Evolutionary conservation across 192 early-diverging fungal species (phyloP), one percentile per base, ranked within the genome.

Genomic region (Linnemannia hyalina): DNA sequence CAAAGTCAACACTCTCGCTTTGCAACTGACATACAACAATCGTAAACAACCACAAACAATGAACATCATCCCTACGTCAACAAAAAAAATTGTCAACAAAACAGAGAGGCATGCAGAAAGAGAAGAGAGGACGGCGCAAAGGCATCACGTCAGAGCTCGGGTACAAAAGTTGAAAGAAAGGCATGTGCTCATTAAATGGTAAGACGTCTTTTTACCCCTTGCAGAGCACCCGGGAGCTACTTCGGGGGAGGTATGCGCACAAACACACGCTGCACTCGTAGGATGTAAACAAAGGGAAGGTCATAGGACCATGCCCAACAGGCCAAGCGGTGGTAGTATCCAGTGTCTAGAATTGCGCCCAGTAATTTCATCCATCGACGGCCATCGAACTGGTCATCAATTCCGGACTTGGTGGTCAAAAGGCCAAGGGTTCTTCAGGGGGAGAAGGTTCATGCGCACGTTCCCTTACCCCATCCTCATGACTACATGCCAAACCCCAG

Each of bases 131-230:
- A n/a, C 13, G 4, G 23, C 26, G 29, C 60, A 65, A 52, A 22
- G 49, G 60, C 29, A 65, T 13, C 11, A 65, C 60, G 60, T 65
- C 60, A 65, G 26, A 29, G 60, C 26, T 65, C 29, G 11, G 60
- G 11, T 65, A 65, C 60, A 26, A 35, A 65, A 26, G 60, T 2
- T 15, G 11, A 32, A 32, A 65, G 60, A 32, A 32, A 65, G 60
- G 60, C 29, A 65, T 65, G 60, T 65, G 60, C 60, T 65, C 60
- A 65, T 29, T 23, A 32, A 65, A 65, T n/a, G 60, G 26, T n/a
- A 65, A 29, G 60, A 13, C 60, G 13, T 15, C 11, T 4, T 32
- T 10, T 65, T 65, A 6, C 0, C 60, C 26, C 60, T 32, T 32
- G 29, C 29, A 16, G 29, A 65, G 60, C 60, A 35, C 60, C 60